These are phyloP conservation scores for Tuber microsphaerosporum DNA, from an alignment of 495 filamentous ascomycete species.

Conservation along the genomic window DNA sequence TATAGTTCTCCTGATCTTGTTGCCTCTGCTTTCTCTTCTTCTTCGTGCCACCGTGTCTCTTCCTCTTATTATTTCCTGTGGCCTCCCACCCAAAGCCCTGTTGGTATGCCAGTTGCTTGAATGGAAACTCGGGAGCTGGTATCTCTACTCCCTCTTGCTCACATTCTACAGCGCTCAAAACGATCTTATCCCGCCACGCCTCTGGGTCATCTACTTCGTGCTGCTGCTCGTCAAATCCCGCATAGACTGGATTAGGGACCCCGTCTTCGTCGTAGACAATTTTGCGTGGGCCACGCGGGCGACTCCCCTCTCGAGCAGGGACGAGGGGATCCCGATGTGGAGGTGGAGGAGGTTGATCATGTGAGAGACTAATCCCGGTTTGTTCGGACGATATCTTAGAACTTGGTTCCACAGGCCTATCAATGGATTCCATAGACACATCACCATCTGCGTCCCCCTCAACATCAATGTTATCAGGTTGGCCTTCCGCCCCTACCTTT, in stretches of 20 bases:
- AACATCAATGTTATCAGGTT: slow-evolving; percentile 2
- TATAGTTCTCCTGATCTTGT: slow-evolving; percentile 41
- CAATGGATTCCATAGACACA: slow-evolving; percentile 3
- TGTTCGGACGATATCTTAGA: background rate
- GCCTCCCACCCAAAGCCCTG: slow-evolving; percentile 32
- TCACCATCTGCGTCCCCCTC: slow-evolving; percentile 12
- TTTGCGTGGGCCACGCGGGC: slow-evolving; percentile 24
- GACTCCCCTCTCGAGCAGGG: slow-evolving; percentile 9
- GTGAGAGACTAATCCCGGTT: background rate
- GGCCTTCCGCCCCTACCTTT: background rate
- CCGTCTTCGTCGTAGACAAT: slow-evolving; percentile 31
- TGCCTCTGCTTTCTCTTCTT: slow-evolving; percentile 37
- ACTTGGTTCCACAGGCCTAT: background rate
- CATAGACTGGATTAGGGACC: slow-evolving; percentile 16
- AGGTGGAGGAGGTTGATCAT: background rate
- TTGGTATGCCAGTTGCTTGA: slow-evolving; percentile 48
- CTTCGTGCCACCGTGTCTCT: slow-evolving; percentile 43
- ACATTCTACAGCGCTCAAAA: slow-evolving; percentile 72
- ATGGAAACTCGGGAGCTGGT: slow-evolving; percentile 80
- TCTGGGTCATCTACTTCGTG: slow-evolving; percentile 31
- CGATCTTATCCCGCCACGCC: slow-evolving; percentile 67
- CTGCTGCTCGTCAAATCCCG: slow-evolving; percentile 8
- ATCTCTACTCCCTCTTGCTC: slow-evolving; percentile 63
- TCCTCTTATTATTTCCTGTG: slow-evolving; percentile 52
- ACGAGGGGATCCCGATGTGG: background rate